Base-by-base conservation (phyloP, 2,329 filamentous ascomycete species). In the Cryphonectria carpinicola region DNA sequence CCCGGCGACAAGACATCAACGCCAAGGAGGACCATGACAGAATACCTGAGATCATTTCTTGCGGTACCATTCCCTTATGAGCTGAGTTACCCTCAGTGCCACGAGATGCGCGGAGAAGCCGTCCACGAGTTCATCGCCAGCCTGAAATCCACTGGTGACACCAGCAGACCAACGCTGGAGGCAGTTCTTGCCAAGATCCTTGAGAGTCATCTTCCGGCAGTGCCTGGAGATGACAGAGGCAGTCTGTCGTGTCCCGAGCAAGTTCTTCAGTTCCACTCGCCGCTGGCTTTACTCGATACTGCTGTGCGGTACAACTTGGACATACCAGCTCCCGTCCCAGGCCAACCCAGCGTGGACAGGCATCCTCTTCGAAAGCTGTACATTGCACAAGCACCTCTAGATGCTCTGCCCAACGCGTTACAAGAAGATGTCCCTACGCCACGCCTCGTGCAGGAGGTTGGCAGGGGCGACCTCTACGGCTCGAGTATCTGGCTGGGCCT, bases 401-500 rank as follows among this genome's bases (percentile, higher is more conserved):
- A 84, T 4, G 87, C 92, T 69, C 86, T 98, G 0, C 94, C 95
- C 0, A 66, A 75, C 0, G 73, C 80, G 1, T 81, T 97, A 0
- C 86, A 84, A 69, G 78, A 84, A 3, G 93, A 97, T 75, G 79
- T 97, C 0, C 90, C 91, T 0, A 86, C 86, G 0, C 95, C 94
- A 0, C 78, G 84, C 0, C 76, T 95, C 4, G 89, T 97, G 4
- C 79, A 77, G 4, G 78, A 82, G 8, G 86, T 88, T 1, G 93
- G 93, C 0, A 92, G 88, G 74, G 94, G 93, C 3, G 95, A 98
- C 78, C 81, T 98, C n/a, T 98, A 98, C 78, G 88, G 87, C 75
- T 91, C 92, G 0, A 97, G 93, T 75, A 84, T 98, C 60, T 99
- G 95, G 95, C 86, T 98, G 17, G 96, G 96, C 0, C 84, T 91